Base-by-base conservation (phyloP, 169 alveolate species). In the Plasmodium fragile region DNA sequence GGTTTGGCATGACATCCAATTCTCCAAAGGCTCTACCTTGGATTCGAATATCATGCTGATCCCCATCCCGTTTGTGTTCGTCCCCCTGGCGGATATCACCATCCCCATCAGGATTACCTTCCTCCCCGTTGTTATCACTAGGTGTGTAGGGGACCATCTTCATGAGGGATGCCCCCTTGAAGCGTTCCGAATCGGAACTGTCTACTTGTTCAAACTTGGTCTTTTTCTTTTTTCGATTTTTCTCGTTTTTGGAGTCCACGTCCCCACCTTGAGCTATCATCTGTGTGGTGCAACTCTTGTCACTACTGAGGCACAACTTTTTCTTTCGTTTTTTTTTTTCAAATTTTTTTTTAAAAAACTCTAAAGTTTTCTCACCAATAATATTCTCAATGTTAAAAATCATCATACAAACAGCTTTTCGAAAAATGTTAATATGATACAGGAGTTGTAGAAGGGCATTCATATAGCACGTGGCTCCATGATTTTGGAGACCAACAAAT, bases 401-500 rank as follows among this genome's bases (percentile, higher is more conserved):
- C 92, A 98, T 93, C 80, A 95, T 92, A 92, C 97, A 98, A 7
- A 98, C 99, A 11, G 98, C 98, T 80, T 98, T 97, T 82, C 99
- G 96, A 93, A 99, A 99, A 55, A 98, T 96, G 16, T 99, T 99
- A 34, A 98, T 98, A 98, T 99, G 99, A 93, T 97, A 99, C 6
- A 99, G 96, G 82, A 99, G 98, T 95, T 99, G 99, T 71, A 99
- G 96, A 43, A 99, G 96, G 43, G 99, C 99, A 95, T 99, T 99
- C 99, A 99, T 98, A 95, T 99, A 99, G 96, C 99, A 99, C 11
- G 99, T 99, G 77, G 99, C 99, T 8, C 99, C 99, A 70, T 98
- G 98, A 94, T 98, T 99, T 81, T 98, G 97, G 59, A 98, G 82
- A 2, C 99, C 99, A 22, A 98, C 99, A 93, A 95, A 98, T 1